These are phyloP conservation scores for Linum usitatissimum DNA, from an alignment of 345 rosid species.

Conservation along the genomic window DNA sequence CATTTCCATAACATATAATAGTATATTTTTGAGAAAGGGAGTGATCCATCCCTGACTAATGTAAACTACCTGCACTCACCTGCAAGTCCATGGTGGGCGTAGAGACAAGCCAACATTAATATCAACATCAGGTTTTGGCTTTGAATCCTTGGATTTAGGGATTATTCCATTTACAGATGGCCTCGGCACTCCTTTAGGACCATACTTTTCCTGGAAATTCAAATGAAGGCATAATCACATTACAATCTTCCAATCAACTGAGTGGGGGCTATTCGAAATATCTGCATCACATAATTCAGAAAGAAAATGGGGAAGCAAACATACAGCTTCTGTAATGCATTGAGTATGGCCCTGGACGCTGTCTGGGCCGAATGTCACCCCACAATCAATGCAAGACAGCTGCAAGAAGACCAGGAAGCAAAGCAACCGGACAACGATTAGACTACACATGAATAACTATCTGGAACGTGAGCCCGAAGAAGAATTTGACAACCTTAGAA, in stretches of 20 bases:
- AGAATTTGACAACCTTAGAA: constrained; percentile 31
- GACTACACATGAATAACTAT: neutral
- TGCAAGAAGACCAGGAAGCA: constrained; percentile 16
- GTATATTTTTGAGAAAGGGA: too few relatives aligned
- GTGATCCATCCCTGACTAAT: neutral
- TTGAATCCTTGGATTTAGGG: constrained; percentile 45
- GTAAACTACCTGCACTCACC: constrained; percentile 29
- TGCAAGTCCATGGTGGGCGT: constrained; percentile 93
- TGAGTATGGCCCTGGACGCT: constrained; percentile 78
- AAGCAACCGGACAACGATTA: neutral
- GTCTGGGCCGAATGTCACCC: constrained; percentile 62
- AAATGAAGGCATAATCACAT: neutral
- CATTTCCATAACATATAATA: too few relatives aligned
- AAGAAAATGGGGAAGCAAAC: constrained; percentile 10
- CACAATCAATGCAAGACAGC: constrained; percentile 94
- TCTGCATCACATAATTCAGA: neutral
- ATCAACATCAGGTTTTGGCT: constrained; percentile 61
- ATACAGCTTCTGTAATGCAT: constrained; percentile 80
- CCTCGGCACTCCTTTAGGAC: constrained; percentile 69
- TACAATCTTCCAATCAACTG: neutral
- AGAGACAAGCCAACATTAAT: constrained; percentile 59
- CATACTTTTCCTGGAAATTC: constrained; percentile 69
- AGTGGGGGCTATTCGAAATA: neutral
- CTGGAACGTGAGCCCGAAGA: neutral
- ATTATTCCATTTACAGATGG: constrained; percentile 35